Evolutionary conservation across 2,329 filamentous ascomycete genomes (phyloP).

Genomic region (Talaromyces sp.): DNA sequence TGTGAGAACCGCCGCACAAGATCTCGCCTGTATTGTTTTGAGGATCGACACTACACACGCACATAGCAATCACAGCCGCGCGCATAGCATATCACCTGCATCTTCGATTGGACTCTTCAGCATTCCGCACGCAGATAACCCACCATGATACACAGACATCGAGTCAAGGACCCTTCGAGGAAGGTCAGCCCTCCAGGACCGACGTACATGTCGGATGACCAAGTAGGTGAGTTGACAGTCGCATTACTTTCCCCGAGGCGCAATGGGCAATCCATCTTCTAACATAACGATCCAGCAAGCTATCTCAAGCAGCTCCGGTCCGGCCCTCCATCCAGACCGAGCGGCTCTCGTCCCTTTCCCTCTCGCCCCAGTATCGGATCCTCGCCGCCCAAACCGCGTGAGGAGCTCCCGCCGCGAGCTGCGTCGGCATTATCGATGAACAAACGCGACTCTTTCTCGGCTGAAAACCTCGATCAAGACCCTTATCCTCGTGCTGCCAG

Average conservation of each 20-base stretch:
- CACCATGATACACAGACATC: slow-evolving; percentile 34
- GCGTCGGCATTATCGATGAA: slow-evolving; percentile 39
- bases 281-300: slow-evolving; percentile 38
- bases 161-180: slow-evolving; percentile 30
- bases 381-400: slow-evolving; percentile 19
- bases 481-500: slow-evolving; percentile 33
- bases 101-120: neutral
- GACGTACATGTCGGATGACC: slow-evolving; percentile 42
- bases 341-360: slow-evolving; percentile 56
- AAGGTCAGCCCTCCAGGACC: slow-evolving; percentile 44
- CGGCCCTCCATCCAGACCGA: slow-evolving; percentile 53
- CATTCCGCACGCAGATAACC: slow-evolving; percentile 5
- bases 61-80: neutral
- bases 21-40: neutral
- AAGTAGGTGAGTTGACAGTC: slow-evolving; percentile 36
- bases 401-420: slow-evolving; percentile 34
- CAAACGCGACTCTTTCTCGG: slow-evolving; percentile 15
- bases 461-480: slow-evolving; percentile 15
- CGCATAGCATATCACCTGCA: neutral
- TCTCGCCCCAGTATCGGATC: slow-evolving; percentile 1
- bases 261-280: neutral
- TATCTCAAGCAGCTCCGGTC: slow-evolving; percentile 57
- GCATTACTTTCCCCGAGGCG: neutral
- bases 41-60: neutral
- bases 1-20: neutral